Base-by-base conservation (phyloP, 1,139 yeast species). In the Geotrichum histeridarum region DNA sequence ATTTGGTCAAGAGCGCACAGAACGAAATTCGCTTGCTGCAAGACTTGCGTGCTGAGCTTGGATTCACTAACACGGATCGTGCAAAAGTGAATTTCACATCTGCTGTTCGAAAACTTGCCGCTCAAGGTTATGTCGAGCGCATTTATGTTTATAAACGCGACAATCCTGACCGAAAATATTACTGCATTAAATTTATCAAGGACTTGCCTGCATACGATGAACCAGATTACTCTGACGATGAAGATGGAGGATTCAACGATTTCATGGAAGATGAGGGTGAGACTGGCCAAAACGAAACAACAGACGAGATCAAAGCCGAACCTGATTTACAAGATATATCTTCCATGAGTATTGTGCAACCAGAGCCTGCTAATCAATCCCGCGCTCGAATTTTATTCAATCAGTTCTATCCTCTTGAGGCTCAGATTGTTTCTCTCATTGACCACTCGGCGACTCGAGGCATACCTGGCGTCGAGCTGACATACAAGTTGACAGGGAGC, bases 1-100 rank as follows among this genome's bases (percentile, higher is more conserved):
- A 74, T 7, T 75, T 81, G 9, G 75, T 85, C 12, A 82, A 82
- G 59, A 68, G 69, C 1, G 91, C 95, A 0, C 86, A 87, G 38
- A 81, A 84, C 63, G 80, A 82, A 1, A 73, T 87, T 18, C 77
- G 95, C 42, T 88, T 86, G 64, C 66, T 56, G 8, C 17, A 33
- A 27, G 54, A 53, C 37, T 39, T 50, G 8, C 51, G 54, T n/a
- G 48, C 42, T 37, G 50, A 52, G n/a, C 37, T 87, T 45, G 80
- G 80, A 2, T 75, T 83, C 64, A 80, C 78, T 55, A 72, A 73
- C 48, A 73, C 73, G 4, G 67, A 64, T 32, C 73, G 79, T 6
- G 68, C 77, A 1, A 70, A 77, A 12, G 78, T 79, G 53, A 74
- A 77, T 32, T 83, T 82, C 62, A 73, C 80, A 31, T 73, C 81